Evolutionary conservation across 2,329 filamentous ascomycete genomes (phyloP), one percentile per base, ranked within the genome.

Genomic region (Fonsecaea nubica): DNA sequence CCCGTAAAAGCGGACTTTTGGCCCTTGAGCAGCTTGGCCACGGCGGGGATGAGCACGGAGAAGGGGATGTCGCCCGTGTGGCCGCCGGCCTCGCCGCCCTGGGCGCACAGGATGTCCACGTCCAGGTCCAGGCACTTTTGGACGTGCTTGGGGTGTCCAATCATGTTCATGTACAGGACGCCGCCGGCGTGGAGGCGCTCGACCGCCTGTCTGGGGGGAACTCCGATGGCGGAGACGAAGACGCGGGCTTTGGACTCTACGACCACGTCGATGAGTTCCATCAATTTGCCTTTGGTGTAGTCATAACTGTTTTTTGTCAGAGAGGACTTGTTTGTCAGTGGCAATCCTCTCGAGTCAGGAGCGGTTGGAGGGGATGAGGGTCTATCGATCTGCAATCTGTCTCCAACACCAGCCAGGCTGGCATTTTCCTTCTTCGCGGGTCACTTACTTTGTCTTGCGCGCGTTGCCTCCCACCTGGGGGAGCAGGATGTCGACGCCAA

Each of bases 101-200:
- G 55, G 33, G 58, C 58, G 18, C 58, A 61, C 13, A 61, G 10
- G 15, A 61, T 61, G 52, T 96, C 92, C 3, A 92, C 90, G 59
- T 91, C 92, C 0, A 89, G 85, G 30, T 92, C 88, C 3, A 95
- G 81, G 2, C 91, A 91, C 79, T 94, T 94, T 76, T 86, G 84
- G 1, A 91, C 91, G 76, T 96, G 92, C 77, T 90, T 91, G 3
- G 92, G 92, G 75, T 92, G 89, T 0, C 92, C 92, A 25, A 94
- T 90, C 91, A 95, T 95, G 77, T 95, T 95, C 91, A 94, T 94
- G 48, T 95, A 84, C 67, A 92, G 74, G 40, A 95, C 89, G 0
- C 89, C 90, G 0, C 87, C 86, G 2, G 80, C 80, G 75, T 96
- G 92, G 63, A 96, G 80, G 62, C 85, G 80, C 67, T 91, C 86